Evolutionary conservation across 2,329 filamentous ascomycete species (phyloP).

Genomic region (Trichoderma sp.): DNA sequence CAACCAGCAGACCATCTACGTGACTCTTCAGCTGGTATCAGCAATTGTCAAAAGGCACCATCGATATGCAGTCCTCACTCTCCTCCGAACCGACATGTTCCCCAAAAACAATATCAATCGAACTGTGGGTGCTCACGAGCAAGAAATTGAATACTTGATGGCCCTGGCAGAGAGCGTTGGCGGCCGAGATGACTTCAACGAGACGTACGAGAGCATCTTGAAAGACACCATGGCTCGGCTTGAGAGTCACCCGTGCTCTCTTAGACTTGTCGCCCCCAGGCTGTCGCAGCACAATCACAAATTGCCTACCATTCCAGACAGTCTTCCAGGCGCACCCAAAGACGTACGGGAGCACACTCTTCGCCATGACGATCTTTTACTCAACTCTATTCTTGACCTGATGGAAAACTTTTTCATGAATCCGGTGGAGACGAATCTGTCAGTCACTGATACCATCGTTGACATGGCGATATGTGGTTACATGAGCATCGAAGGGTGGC

Average conservation of each 20-base stretch:
- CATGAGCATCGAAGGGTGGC: slow-evolving; percentile 86
- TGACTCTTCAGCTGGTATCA: slow-evolving; percentile 84
- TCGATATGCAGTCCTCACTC: slow-evolving; percentile 75
- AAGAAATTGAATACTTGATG: slow-evolving; percentile 73
- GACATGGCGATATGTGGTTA: slow-evolving; percentile 83
- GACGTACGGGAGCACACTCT: slow-evolving; percentile 64
- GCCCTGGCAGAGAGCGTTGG: slow-evolving; percentile 68
- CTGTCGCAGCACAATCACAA: slow-evolving; percentile 58
- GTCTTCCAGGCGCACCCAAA: slow-evolving; percentile 60
- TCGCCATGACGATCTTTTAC: slow-evolving; percentile 61
- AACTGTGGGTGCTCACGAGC: slow-evolving; percentile 73
- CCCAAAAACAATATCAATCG: slow-evolving; percentile 56
- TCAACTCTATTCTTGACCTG: slow-evolving; percentile 67
- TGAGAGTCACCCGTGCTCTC: slow-evolving; percentile 72
- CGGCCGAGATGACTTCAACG: slow-evolving; percentile 69
- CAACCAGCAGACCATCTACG: slow-evolving; percentile 85
- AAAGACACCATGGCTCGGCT: slow-evolving; percentile 69
- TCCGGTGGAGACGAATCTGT: slow-evolving; percentile 86
- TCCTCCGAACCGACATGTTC: slow-evolving; percentile 67
- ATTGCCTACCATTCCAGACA: slow-evolving; percentile 55
- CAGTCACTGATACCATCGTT: slow-evolving; percentile 79
- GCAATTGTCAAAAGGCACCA: slow-evolving; percentile 87
- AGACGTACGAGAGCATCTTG: slow-evolving; percentile 70
- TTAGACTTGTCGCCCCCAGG: slow-evolving; percentile 66
- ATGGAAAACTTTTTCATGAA: slow-evolving; percentile 85